Base-by-base conservation (phyloP, 1,284 basidiomycete genomes). In the Coriolopsis trogii region DNA sequence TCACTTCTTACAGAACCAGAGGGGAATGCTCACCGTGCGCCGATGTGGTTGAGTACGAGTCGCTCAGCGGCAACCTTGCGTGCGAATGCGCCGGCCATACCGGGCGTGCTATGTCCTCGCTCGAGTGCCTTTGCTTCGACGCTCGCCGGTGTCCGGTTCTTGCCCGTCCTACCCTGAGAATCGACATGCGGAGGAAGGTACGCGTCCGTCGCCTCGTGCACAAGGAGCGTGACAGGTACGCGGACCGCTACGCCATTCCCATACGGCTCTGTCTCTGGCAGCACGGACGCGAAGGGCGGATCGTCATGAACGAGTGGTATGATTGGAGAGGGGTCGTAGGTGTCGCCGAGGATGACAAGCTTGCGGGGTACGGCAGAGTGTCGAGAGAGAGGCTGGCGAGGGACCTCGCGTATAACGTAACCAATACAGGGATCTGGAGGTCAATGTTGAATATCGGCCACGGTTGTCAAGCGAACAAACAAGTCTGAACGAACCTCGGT, bases 161-260 rank as follows among this genome's bases (percentile, higher is more conserved):
- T 53, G 6, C 68, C 68, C 2, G 75, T 67, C 26, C 59, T 75
- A 25, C 73, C 67, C 13, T 61, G 54, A 9, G 74, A 70, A 62
- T 84, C 82, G 46, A 84, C 72, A 34, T 71, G 56, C 5, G 60
- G 64, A 2, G 91, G 87, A 28, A 95, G 85, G 59, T 80, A 82
- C 0, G 87, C 85, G 67, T 95, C 93, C 3, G 92, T 95, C 18
- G 89, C 86, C 72, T 96, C 93, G 68, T 96, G 93, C 6, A 87
- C 77, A 43, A 85, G 78, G 12, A 93, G 59, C 34, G 64, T 58
- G 6, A 69, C 63, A 0, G 63, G 57, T 4, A 59, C 40, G 7
- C 43, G 41, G 6, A 55, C 41, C 3, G 37, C 26, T 15, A 31
- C 26, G 0, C 37, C 55, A 36, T 20, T 44, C 6, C 38, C 48